Evolutionary conservation across 129 eudicot species (phyloP).

Genomic region (Arctium lappa): DNA sequence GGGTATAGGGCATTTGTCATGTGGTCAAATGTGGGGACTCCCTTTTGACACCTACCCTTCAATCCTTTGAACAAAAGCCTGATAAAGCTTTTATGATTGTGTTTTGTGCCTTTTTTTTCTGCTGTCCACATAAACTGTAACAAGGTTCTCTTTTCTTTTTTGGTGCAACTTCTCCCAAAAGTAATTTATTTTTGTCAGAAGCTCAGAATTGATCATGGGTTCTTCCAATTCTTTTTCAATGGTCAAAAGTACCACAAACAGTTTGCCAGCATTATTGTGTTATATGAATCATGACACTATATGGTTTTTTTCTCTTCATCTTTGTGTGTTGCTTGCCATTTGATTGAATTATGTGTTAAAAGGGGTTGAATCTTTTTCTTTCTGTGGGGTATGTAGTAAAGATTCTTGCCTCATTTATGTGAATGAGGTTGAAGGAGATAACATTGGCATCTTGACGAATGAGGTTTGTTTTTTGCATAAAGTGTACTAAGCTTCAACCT

Average conservation of each 20-base stretch:
- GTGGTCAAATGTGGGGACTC: conserved; percentile 5
- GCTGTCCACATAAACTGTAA: background rate
- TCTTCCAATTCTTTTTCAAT: background rate
- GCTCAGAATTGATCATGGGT: background rate
- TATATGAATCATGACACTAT: background rate
- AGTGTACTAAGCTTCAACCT: background rate
- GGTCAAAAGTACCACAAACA: background rate
- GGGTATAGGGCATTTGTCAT: conserved; percentile 4
- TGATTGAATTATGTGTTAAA: background rate
- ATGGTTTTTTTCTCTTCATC: background rate
- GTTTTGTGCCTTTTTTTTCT: background rate
- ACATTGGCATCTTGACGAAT: background rate
- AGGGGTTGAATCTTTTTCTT: background rate
- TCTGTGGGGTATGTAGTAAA: background rate
- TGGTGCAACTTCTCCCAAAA: conserved; percentile 1
- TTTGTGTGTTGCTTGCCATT: background rate
- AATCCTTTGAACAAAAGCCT: background rate
- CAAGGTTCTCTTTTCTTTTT: background rate
- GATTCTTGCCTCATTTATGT: background rate
- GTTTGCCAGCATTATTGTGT: background rate
- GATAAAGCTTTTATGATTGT: conserved; percentile 2
- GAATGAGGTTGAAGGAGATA: background rate
- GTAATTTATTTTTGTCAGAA: background rate
- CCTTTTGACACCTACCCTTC: background rate
- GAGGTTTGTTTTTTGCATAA: background rate